Evolutionary conservation across 129 eudicot genomes (phyloP), one percentile per base, ranked within the genome.

Genomic region (Pittosporum tobira): DNA sequence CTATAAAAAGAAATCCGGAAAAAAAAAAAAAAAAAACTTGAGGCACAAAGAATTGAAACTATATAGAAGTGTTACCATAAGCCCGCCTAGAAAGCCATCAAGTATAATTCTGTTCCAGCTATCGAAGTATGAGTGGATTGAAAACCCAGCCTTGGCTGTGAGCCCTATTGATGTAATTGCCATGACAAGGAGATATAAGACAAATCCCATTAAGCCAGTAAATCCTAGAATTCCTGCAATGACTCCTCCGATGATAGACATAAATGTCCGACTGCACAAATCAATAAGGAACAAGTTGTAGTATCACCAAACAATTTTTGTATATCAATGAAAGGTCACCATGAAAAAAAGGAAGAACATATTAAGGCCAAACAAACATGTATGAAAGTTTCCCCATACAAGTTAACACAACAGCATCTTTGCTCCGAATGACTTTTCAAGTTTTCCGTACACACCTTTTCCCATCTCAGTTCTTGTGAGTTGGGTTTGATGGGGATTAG

Each of bases 221-320:
- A 81, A 79, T 62, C 99, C 99, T 66, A 83, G 72, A 47, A 91
- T 81, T 73, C 99, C 99, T 40, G 99, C 99, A 67, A 91, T 81
- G 71, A 91, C 94, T 70, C 99, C 99, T 37, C 94, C 99, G 56
- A 91, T 81, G 57, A 91, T 91, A 13, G 99, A 83, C 96, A 91
- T 79, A 71, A 91, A 91, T 9, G 94, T 91, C n/a, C 99, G 96
- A 85, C 99, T 91, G 90, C 81, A 77, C 31, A 24, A 64, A 8
- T 37, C 51, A 31, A 71, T 0, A 64, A 59, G 2, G 45, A 31
- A 10, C 11, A 15, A 19, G 47, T 25, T 57, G 49, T 30, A 55
- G 51, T 45, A 9, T 40, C 2, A 15, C 18, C 2, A 40, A 12
- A 14, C 11, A 40, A 40, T 10, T 38, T 40, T 10, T 10, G 15